Evolutionary conservation across 495 filamentous ascomycete species (phyloP), one percentile per base, ranked within the genome.

Genomic region (Daldinia decipiens): DNA sequence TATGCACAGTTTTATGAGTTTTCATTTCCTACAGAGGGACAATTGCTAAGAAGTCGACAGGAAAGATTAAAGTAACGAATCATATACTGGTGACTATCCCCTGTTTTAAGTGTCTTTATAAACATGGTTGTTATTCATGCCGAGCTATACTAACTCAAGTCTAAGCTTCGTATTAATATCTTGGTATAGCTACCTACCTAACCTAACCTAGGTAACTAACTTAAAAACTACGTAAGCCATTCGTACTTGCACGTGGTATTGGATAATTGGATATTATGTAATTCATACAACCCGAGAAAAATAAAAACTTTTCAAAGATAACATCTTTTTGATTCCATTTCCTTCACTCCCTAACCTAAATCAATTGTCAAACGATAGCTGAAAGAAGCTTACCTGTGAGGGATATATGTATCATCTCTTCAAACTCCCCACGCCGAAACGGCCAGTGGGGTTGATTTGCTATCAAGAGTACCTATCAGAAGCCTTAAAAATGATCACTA

Each of bases 231-330:
- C 27, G 27, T 24, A 29, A 53, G 17, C 62, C 17, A 29, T 56
- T 47, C 38, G 21, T 29, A 51, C n/a, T 53, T 19, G 15, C 43
- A 52, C 39, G 55, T 67, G 55, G 63, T 32, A 34, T 59, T 52
- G 19, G 15, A 15, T 3, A 58, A 34, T 59, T 52, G 19, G 15
- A 15, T 3, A 58, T 66, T 66, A 66, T 39, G 55, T 66, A 66
- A 59, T 54, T 66, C 9, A 13, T 45, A 11, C 24, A 21, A 31
- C 19, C 6, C 24, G 27, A 59, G 24, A 26, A 47, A 38, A 39
- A 11, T 13, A n/a, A 45, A 34, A 56, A 2, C 2, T 24, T 21
- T 31, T 5, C 3, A 38, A n/a, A 57, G 34, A 19, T 6, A 17
- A 11, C 15, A 12, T 57, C 53, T 57, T 36, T 29, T 31, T 53